Percentiles rank a stretch among this genome's conserved stretches.
phyloP scores from a whole-genome alignment of 1,139 yeast species.

The Scheffersomyces illinoinensis region DNA sequence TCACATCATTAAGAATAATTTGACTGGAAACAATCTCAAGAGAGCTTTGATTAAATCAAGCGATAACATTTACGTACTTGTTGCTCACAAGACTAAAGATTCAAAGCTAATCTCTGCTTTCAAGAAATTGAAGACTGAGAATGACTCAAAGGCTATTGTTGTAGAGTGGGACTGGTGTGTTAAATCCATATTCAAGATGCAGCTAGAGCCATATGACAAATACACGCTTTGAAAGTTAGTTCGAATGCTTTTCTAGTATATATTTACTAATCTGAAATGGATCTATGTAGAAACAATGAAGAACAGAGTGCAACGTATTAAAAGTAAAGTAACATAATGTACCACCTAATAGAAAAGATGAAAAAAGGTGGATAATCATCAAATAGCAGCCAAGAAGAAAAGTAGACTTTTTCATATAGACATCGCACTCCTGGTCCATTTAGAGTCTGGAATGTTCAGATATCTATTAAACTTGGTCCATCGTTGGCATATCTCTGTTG shows the following conservation, averaged over 20 bases:
- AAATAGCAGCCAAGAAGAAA: background rate
- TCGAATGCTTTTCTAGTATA: background rate
- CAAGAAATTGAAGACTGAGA: constrained; percentile 24
- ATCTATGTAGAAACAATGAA: background rate
- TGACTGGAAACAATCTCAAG: constrained; percentile 8
- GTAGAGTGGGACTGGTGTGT: constrained; percentile 76
- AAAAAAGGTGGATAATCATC: background rate
- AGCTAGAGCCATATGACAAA: constrained; percentile 26
- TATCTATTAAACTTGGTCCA: constrained; percentile 52
- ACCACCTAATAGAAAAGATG: background rate
- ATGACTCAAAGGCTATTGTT: constrained; percentile 27
- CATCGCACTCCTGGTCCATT: background rate
- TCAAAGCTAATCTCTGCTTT: constrained; percentile 44
- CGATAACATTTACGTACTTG: constrained; percentile 23
- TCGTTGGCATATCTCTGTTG: constrained; percentile 16
- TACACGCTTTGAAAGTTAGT: constrained; percentile 17
- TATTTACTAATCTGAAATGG: background rate
- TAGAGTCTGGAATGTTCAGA: constrained; percentile 16
- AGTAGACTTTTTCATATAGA: background rate
- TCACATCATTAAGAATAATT: constrained; percentile 28
- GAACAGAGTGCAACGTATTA: constrained; percentile 1
- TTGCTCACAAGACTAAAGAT: constrained; percentile 46
- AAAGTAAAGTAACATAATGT: background rate
- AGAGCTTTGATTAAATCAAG: constrained; percentile 7
- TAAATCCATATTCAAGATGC: constrained; percentile 53